phyloP scores from a whole-genome alignment of 192 early-diverging fungal species.

The Backusella morwellensis region DNA sequence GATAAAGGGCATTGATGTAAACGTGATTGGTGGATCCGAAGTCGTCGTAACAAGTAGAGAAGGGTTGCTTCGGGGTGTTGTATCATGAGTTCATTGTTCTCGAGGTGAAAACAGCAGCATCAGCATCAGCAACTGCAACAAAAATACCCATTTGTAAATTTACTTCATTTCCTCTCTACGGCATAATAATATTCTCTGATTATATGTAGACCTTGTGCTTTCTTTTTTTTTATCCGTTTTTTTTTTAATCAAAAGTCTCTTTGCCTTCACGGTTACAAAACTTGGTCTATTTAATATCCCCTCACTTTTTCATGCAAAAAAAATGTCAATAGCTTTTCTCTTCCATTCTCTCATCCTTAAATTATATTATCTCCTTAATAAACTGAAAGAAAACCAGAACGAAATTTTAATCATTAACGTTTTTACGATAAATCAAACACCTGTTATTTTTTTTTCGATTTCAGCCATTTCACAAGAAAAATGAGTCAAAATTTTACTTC shows the following conservation, averaged over 20 bases:
- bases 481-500: not conserved
- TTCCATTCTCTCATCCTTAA: not conserved
- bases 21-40: slow-evolving; percentile 32
- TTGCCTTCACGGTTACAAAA: not conserved
- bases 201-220: not conserved
- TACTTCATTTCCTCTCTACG: not conserved
- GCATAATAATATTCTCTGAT: not conserved
- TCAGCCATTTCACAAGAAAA: not conserved
- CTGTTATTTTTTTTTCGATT: not conserved
- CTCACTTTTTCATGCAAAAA: not conserved
- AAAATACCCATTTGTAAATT: not conserved
- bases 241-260: not conserved
- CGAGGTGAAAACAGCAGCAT: not conserved
- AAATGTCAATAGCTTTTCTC: not conserved
- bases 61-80: slow-evolving; percentile 32
- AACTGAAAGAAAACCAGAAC: not conserved
- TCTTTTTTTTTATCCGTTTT: not conserved
- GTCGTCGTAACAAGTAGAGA: slow-evolving; percentile 34
- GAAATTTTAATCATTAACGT: not conserved
- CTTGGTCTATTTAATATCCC: too few relatives aligned
- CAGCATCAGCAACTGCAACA: not conserved
- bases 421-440: not conserved
- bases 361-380: not conserved
- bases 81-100: not conserved
- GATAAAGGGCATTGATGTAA: slow-evolving; percentile 32